Percentiles rank a stretch among this genome's conserved stretches.
Evolutionary conservation across 108 stramenopile species (phyloP).

Genomic region (Cyclotella atomus): DNA sequence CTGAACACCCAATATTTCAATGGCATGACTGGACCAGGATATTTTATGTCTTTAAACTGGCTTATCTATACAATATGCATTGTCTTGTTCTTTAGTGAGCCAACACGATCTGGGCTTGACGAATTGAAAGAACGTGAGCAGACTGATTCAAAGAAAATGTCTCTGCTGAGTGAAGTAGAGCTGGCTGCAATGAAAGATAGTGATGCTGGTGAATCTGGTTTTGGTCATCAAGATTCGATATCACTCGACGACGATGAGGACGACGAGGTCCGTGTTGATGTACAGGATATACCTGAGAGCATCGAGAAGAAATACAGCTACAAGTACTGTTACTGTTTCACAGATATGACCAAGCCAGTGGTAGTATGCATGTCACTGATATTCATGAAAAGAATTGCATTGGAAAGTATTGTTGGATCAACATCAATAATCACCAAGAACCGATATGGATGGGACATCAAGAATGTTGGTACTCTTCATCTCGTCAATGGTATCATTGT

Average conservation of each 20-base stretch:
- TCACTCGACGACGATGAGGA: not conserved
- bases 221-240: slow-evolving; percentile 13
- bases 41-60: slow-evolving; percentile 66
- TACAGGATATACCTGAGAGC: not conserved
- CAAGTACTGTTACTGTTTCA: slow-evolving; percentile 28
- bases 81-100: slow-evolving; percentile 50
- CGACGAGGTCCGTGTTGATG: not conserved
- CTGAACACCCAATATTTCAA: slow-evolving; percentile 61
- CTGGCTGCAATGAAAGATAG: slow-evolving; percentile 1
- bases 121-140: slow-evolving; percentile 51
- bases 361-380: slow-evolving; percentile 54
- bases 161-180: slow-evolving; percentile 12
- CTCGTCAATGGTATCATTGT: slow-evolving; percentile 49
- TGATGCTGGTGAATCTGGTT: not conserved
- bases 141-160: slow-evolving; percentile 17
- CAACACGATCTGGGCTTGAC: slow-evolving; percentile 59
- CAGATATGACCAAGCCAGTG: slow-evolving; percentile 43
- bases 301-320: not conserved
- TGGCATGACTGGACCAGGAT: slow-evolving; percentile 73
- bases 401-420: slow-evolving; percentile 49
- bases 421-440: slow-evolving; percentile 49
- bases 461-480: slow-evolving; percentile 43
- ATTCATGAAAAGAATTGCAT: slow-evolving; percentile 45
- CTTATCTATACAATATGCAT: slow-evolving; percentile 43
- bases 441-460: slow-evolving; percentile 49